These are phyloP conservation scores for Coccomyxa sp. DNA, from an alignment of 139 green algal genomes.

Conservation along the genomic window DNA sequence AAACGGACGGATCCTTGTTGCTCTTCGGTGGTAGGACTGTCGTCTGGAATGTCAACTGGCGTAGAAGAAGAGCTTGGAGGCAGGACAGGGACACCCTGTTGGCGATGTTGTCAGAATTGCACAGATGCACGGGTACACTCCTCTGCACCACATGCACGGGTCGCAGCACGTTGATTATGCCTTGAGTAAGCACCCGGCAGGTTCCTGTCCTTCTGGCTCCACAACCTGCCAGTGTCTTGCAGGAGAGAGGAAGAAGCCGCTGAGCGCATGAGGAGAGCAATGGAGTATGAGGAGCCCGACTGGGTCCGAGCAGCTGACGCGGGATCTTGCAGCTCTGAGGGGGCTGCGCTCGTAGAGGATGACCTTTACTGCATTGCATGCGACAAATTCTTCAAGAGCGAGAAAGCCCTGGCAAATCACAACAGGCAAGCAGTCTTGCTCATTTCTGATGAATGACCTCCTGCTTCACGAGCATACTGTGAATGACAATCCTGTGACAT, in stretches of 20 bases:
- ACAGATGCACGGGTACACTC: no score
- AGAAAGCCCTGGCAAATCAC: conserved; percentile 80
- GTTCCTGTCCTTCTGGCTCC: no score
- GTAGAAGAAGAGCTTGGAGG: no score
- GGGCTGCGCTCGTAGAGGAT: conserved; percentile 28
- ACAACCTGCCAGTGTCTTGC: not conserved
- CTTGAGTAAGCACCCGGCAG: no score
- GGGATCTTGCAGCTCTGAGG: conserved; percentile 17
- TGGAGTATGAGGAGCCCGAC: conserved; percentile 37
- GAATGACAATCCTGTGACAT: not conserved
- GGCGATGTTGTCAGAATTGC: no score
- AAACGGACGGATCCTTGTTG: no score
- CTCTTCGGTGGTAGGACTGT: no score
- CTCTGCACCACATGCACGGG: no score
- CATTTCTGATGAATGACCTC: not conserved
- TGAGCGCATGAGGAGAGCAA: conserved; percentile 26
- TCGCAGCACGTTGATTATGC: no score
- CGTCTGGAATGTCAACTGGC: no score
- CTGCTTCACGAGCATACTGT: not conserved
- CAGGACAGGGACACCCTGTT: no score
- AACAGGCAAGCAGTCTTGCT: conserved; percentile 38
- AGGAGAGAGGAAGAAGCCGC: conserved; percentile 32
- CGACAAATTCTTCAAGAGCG: conserved; percentile 87
- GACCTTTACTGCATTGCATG: conserved; percentile 79
- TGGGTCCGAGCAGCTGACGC: conserved; percentile 24